Evolutionary conservation across 352 stramenopile genomes (phyloP), one percentile per base, ranked within the genome.

Genomic region (Globisporangium middletonii): DNA sequence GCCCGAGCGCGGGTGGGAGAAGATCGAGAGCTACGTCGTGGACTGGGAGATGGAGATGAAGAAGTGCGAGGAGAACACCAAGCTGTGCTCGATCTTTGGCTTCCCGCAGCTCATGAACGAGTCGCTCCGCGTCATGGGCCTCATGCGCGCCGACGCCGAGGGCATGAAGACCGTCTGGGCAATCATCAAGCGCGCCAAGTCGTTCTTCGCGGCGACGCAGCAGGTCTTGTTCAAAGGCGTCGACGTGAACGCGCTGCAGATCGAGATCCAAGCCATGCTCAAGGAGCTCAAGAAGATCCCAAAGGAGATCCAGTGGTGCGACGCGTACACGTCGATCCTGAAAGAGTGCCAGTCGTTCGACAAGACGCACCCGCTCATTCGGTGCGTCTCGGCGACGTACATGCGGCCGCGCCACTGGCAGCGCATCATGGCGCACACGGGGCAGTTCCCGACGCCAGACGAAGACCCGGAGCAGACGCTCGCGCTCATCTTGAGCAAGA

Each of bases 361-460:
- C 63, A 94, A 94, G 66, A 92, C 83, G 0, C 83, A 94, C 41
- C 83, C 83, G 4, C 57, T 94, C 2, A 83, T 94, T 47, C 81
- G 83, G 0, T 92, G 79, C 48, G 71, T 94, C 0, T 87, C 73
- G 8, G 76, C 84, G 19, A 88, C 66, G 26, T 92, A 92, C 62
- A 98, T 98, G 92, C 87, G 94, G 19, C 89, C 89, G 33, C 83
- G 95, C 7, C 94, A 98, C 69, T 98, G 95, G 95, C 77, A 95
- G 50, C 76, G 88, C 52, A 93, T 98, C 50, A 86, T 94, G 68
- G 73, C 70, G n/a, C 88, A 95, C 50, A 95, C 86, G 43, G 86
- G 88, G 45, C 76, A 92, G 26, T 98, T 98, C 65, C 72, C 84
- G n/a, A 94, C 90, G 16, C 95, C 94, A 0, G 94, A 97, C 49